phyloP scores from a whole-genome alignment of 768 basidiomycete genomes.

The Mycena epipterygia region DNA sequence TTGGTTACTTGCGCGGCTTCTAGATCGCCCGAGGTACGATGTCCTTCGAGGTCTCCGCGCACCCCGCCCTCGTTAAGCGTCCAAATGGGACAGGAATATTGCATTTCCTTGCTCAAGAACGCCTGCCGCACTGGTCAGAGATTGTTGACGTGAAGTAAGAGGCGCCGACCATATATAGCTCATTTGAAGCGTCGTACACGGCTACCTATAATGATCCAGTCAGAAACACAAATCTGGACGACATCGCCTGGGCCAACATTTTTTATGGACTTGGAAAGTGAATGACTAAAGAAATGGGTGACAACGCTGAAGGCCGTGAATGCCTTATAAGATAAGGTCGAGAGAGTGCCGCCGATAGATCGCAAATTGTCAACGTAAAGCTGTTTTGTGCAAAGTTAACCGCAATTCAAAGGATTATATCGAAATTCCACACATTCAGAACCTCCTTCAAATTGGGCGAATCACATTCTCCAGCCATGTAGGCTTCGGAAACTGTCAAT shows the following conservation, averaged over 20 bases:
- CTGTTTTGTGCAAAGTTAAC: slow-evolving; percentile 27
- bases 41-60: slow-evolving; percentile 53
- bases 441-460: slow-evolving; percentile 49
- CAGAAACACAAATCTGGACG: slow-evolving; percentile 21
- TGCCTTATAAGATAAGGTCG: slow-evolving; percentile 47
- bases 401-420: neutral
- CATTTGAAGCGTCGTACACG: slow-evolving; percentile 76
- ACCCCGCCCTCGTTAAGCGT: slow-evolving; percentile 68
- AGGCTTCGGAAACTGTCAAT: slow-evolving; percentile 52
- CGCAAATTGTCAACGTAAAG: slow-evolving; percentile 50
- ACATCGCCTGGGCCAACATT: slow-evolving; percentile 55
- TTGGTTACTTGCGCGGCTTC: slow-evolving; percentile 58
- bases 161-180: slow-evolving; percentile 62
- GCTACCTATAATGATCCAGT: slow-evolving; percentile 44
- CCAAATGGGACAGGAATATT: slow-evolving; percentile 76
- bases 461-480: slow-evolving; percentile 55
- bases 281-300: slow-evolving; percentile 47
- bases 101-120: slow-evolving; percentile 74
- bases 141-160: neutral
- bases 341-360: slow-evolving; percentile 30
- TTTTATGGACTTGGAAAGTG: slow-evolving; percentile 62
- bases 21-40: slow-evolving; percentile 44
- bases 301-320: slow-evolving; percentile 31
- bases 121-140: slow-evolving; percentile 45
- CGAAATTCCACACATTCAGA: slow-evolving; percentile 48